Percentiles rank a stretch among this genome's conserved stretches.
Conservation (phyloP, 2,329 filamentous ascomycete species). For the Pezicula neosporulosa region DNA sequence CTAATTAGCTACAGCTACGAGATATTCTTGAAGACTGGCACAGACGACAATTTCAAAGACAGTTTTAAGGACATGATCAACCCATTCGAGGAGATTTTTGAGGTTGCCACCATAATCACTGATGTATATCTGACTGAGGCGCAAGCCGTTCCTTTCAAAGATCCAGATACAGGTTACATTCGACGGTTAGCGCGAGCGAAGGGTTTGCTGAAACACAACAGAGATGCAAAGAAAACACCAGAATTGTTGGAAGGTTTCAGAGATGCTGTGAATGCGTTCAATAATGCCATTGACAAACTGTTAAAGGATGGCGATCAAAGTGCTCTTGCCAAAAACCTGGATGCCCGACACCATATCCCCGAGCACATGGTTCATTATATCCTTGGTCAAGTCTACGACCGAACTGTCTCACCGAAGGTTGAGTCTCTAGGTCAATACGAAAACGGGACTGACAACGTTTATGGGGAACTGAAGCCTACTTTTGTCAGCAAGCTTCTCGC, state of each 20-base stretch:
- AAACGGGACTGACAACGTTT: constrained; percentile 88
- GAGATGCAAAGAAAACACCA: constrained; percentile 42
- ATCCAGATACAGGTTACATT: constrained; percentile 70
- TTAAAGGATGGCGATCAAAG: constrained; percentile 54
- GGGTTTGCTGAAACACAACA: constrained; percentile 35
- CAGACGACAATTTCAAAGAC: constrained; percentile 2
- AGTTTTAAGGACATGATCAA: constrained; percentile 67
- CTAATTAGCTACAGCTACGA: too few relatives aligned
- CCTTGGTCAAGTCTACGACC: constrained; percentile 82
- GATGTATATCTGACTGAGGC: constrained; percentile 75
- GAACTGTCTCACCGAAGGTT: constrained; percentile 86
- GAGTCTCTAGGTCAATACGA: constrained; percentile 82
- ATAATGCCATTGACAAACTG: constrained; percentile 62
- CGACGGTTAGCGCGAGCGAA: constrained; percentile 71
- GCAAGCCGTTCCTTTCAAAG: constrained; percentile 63
- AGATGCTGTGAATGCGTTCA: constrained; percentile 72
- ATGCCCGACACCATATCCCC: constrained; percentile 64
- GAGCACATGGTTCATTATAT: constrained; percentile 76
- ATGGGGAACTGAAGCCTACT: constrained; percentile 84
- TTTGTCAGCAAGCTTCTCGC: constrained; percentile 83
- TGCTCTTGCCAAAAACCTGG: constrained; percentile 68
- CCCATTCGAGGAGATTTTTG: constrained; percentile 69
- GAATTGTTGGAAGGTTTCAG: constrained; percentile 66
- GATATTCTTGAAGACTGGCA: constrained; percentile 5
- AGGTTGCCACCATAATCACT: constrained; percentile 65